Conservation (phyloP, 179 eudicot genomes). For the Amaranthus tricolor region DNA sequence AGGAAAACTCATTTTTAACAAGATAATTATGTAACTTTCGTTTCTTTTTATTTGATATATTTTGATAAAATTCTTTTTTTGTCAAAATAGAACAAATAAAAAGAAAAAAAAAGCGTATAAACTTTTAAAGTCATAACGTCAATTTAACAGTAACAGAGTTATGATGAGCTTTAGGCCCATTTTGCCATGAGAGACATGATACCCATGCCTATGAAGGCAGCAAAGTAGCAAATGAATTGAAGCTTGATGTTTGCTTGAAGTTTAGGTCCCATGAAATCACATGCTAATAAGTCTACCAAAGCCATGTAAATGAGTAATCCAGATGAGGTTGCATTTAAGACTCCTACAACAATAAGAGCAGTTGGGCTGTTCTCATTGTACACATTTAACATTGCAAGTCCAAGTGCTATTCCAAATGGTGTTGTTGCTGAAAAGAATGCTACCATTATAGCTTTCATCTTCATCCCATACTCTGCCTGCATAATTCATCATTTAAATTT, state of each 20-base stretch:
- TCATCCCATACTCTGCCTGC: slow-evolving; percentile 38
- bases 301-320: slow-evolving; percentile 50
- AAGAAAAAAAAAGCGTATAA: too few relatives aligned
- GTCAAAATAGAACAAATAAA: too few relatives aligned
- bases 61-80: too few relatives aligned
- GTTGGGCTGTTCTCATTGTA: slow-evolving; percentile 41
- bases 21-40: too few relatives aligned
- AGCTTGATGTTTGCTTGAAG: slow-evolving; percentile 43
- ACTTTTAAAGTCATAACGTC: too few relatives aligned
- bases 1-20: too few relatives aligned
- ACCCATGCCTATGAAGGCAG: slow-evolving; percentile 39
- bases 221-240: slow-evolving; percentile 35
- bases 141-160: too few relatives aligned
- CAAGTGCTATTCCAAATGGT: slow-evolving; percentile 41
- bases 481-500: neutral
- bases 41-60: too few relatives aligned
- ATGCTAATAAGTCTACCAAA: slow-evolving; percentile 41
- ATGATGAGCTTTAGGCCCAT: slow-evolving; percentile 31
- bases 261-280: slow-evolving; percentile 42
- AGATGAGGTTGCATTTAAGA: slow-evolving; percentile 40
- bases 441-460: slow-evolving; percentile 39
- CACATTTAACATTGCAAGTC: slow-evolving; percentile 32
- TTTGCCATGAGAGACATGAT: slow-evolving; percentile 50
- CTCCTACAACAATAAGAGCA: slow-evolving; percentile 42
- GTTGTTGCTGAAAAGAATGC: slow-evolving; percentile 38